Evolutionary conservation across 495 filamentous ascomycete species (phyloP).

Genomic region (Sordaria brevicollis): DNA sequence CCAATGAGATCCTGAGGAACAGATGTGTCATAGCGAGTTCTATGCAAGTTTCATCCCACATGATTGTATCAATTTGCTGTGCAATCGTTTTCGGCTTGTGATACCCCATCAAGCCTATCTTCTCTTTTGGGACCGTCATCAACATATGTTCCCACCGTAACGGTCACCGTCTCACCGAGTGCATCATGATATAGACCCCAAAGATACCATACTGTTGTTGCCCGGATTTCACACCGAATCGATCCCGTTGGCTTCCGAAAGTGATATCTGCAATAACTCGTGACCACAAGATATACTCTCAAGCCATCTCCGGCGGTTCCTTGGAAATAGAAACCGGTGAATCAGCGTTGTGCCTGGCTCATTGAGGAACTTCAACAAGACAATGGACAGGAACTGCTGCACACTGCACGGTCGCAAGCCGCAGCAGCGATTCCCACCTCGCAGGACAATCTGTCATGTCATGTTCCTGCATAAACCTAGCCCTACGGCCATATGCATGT

Average conservation of each 20-base stretch:
- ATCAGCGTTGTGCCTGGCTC: background rate
- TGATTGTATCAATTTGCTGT: background rate
- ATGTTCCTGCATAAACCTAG: background rate
- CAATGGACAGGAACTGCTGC: background rate
- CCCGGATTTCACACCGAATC: background rate
- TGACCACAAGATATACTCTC: background rate
- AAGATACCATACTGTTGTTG: conserved; percentile 2
- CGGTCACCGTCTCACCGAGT: background rate
- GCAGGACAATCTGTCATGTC: background rate
- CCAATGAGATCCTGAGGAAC: background rate
- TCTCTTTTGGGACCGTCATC: background rate
- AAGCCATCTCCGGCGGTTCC: background rate
- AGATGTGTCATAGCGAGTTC: background rate
- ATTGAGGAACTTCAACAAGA: background rate
- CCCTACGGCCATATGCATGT: background rate
- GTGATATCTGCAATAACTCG: conserved; percentile 1
- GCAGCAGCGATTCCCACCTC: background rate
- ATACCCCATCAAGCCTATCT: too few species aligned
- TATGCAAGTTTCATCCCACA: background rate
- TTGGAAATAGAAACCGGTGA: background rate
- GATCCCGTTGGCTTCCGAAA: background rate
- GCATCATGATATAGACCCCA: background rate
- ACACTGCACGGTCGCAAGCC: background rate
- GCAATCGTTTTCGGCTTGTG: background rate
- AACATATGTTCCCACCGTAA: background rate